Conservation (phyloP, 257 asterid genomes). For the Primulina eburnea region DNA sequence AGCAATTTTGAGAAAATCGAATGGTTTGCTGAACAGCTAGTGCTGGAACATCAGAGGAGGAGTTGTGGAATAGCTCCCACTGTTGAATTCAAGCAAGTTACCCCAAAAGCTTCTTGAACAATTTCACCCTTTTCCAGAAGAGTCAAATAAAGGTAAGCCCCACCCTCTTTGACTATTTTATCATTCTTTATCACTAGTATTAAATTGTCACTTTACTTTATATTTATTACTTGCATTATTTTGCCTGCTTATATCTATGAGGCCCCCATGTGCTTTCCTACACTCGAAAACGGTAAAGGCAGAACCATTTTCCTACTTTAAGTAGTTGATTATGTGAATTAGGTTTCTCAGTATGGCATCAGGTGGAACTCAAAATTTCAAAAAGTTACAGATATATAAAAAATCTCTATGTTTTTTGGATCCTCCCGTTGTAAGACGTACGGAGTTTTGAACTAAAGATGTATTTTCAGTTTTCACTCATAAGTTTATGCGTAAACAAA, state of each 20-base stretch:
- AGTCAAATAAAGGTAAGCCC: constrained; percentile 26
- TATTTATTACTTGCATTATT: constrained; percentile 6
- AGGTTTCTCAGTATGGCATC: background rate
- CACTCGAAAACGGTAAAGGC: constrained; percentile 13
- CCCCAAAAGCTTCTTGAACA: constrained; percentile 38
- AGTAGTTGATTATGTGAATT: background rate
- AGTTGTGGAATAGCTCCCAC: constrained; percentile 91
- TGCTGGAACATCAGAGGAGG: constrained; percentile 91
- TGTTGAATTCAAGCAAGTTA: constrained; percentile 75
- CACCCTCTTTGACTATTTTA: constrained; percentile 20
- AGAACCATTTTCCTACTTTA: constrained; percentile 6
- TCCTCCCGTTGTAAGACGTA: background rate
- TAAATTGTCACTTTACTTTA: constrained; percentile 1
- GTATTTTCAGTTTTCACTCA: background rate
- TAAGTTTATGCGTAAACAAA: too few relatives aligned
- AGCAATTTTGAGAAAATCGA: constrained; percentile 81
- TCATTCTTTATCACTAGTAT: background rate
- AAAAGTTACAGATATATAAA: too few relatives aligned
- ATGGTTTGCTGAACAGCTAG: constrained; percentile 88
- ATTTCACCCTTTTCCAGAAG: background rate
- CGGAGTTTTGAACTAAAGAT: too few relatives aligned
- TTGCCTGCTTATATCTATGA: constrained; percentile 19
- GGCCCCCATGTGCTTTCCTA: constrained; percentile 22
- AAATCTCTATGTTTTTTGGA: too few relatives aligned
- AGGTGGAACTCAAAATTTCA: background rate